Conservation (phyloP, 1,139 yeast species). For the Scheffersomyces titani region DNA sequence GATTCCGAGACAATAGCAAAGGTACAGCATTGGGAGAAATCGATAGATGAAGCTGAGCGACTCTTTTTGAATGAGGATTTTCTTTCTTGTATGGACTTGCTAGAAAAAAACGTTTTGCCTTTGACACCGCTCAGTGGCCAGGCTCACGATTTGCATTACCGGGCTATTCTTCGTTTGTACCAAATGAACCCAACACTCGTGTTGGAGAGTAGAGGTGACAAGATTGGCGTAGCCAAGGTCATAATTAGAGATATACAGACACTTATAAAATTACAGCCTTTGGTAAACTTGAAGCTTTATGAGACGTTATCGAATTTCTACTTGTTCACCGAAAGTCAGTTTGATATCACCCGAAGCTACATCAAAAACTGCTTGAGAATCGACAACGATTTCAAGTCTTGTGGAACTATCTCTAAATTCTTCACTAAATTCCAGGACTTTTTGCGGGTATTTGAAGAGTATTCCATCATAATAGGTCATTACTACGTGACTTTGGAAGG, state of each 20-base stretch:
- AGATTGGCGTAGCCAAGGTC: constrained; percentile 15
- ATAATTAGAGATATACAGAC: constrained; percentile 27
- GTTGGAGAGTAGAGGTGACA: constrained; percentile 4
- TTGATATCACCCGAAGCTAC: constrained; percentile 48
- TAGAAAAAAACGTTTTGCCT: constrained; percentile 23
- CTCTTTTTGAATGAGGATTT: constrained; percentile 16
- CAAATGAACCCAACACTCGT: constrained; percentile 12
- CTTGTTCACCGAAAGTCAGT: constrained; percentile 53
- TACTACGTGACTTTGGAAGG: constrained; percentile 28
- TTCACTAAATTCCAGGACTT: constrained; percentile 33
- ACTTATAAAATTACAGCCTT: constrained; percentile 31
- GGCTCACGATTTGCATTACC: constrained; percentile 23
- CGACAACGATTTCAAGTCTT: constrained; percentile 63
- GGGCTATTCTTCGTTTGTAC: constrained; percentile 13
- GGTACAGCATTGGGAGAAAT: constrained; percentile 17
- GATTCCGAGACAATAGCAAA: constrained; percentile 16
- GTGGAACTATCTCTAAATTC: constrained; percentile 54
- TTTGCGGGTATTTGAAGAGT: constrained; percentile 42
- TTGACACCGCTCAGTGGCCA: constrained; percentile 23
- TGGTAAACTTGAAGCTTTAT: constrained; percentile 33
- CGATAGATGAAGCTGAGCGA: constrained; percentile 19
- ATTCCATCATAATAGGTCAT: constrained; percentile 40
- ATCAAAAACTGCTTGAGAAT: constrained; percentile 64
- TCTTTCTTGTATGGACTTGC: constrained; percentile 18
- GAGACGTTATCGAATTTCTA: constrained; percentile 40